Evolutionary conservation across 768 basidiomycete genomes (phyloP), one percentile per base, ranked within the genome.

Genomic region (Mycena filopes): DNA sequence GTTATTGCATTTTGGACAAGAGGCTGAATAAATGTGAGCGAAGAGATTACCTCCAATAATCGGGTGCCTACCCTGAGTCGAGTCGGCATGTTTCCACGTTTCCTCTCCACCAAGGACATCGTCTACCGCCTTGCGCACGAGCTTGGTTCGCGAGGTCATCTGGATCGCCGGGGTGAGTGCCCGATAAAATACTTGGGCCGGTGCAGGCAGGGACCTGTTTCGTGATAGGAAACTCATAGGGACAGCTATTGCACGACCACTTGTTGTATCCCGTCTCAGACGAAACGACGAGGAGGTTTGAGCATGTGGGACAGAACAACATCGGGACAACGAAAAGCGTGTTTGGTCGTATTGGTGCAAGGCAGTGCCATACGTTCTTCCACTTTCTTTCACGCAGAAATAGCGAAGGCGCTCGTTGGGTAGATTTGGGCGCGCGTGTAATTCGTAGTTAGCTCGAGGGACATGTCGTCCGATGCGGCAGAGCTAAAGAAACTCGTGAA

Each of bases 91-190:
- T 60, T 90, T 91, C 95, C 96, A 98, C 78, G 89, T 89, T 64
- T 95, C 94, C 40, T 94, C 95, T 4, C 95, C 96, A 54, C 97
- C 98, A 28, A 99, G 82, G 8, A 99, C 96, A 72, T 99, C 98
- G 75, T 99, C 98, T 15, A 95, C 91, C 70, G 90, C 86, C 73
- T 99, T 99, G n/a, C 93, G 85, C 69, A 89, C 90, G 54, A 98
- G 82, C 60, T 87, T 87, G 29, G 92, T 95, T 47, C 96, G 83
- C 55, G 94, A 93, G 9, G 96, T 98, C 88, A 98, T 96, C 94
- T 98, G 33, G 42, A 64, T 63, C 38, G 47, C 21, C 48, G 48
- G 41, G 55, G 41, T 65, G 29, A 65, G 36, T 5, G 38, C 23
- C 10, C 2, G 40, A n/a, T 18, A 56, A 33, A 57, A 45, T 28